Percentiles rank a stretch among this genome's conserved stretches.
phyloP scores from a whole-genome alignment of 2,329 filamentous ascomycete genomes.

The Zasmidium angulare region DNA sequence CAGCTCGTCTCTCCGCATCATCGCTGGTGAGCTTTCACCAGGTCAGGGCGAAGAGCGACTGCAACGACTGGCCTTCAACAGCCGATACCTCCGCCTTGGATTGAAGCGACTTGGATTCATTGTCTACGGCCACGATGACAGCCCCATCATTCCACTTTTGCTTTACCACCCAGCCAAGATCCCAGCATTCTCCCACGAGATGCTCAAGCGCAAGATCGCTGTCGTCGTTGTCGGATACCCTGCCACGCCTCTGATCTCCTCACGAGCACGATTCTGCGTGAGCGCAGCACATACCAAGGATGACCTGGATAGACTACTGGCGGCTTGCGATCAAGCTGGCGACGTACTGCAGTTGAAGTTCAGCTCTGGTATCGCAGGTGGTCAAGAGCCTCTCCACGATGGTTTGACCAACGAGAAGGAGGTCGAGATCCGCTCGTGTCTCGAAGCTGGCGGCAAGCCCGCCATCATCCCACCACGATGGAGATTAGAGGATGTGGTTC shows the following conservation, averaged over 20 bases:
- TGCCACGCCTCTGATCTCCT: conserved; percentile 91
- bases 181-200: conserved; percentile 96
- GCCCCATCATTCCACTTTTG: conserved; percentile 89
- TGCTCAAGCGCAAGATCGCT: conserved; percentile 96
- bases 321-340: conserved; percentile 89
- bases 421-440: conserved; percentile 57
- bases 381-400: conserved; percentile 72
- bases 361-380: conserved; percentile 91
- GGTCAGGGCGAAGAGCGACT: conserved; percentile 95
- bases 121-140: conserved; percentile 96
- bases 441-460: conserved; percentile 50
- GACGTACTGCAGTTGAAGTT: conserved; percentile 94
- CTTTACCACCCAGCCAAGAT: conserved; percentile 99
- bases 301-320: conserved; percentile 84
- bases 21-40: conserved; percentile 80
- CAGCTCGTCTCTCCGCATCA: conserved; percentile 79
- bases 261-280: conserved; percentile 91
- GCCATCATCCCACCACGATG: conserved; percentile 70
- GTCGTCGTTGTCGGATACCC: conserved; percentile 97
- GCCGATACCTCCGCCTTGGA: conserved; percentile 92
- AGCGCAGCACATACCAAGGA: conserved; percentile 98
- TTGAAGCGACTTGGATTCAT: conserved; percentile 97
- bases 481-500: conserved; percentile 73
- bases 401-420: conserved; percentile 72
- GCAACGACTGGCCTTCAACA: conserved; percentile 96